Evolutionary conservation across 225 moss, liverwort and hornwort genomes (phyloP), one percentile per base, ranked within the genome.

Genomic region (Marchantia paleacea): DNA sequence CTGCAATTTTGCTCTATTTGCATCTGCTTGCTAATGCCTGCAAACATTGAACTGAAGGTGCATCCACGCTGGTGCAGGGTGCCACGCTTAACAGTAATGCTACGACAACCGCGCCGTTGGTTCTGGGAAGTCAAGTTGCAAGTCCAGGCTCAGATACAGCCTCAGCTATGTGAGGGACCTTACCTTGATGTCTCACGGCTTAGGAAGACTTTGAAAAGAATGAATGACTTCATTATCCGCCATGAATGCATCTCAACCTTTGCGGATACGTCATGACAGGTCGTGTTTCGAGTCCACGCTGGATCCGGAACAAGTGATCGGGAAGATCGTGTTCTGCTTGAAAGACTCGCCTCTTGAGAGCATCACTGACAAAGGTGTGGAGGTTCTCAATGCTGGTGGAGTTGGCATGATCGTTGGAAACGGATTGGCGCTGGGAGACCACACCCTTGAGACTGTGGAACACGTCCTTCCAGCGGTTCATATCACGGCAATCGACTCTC

Each of bases 241-340:
- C 39, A 67, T 8, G 66, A 26, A 10, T 67, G 10, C 3, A 18
- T 70, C 70, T 70, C 15, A 61, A 20, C 12, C 48, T 71, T 20
- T 48, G 49, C 3, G 10, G 22, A n/a, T 52, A 9, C 28, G 1
- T 58, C 29, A 39, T 60, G 18, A 50, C 78, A 78, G 78, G 52
- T 78, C 24, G 49, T 78, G 78, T 39, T 24, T 20, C 10, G 78
- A 49, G 47, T 49, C 24, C 29, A 9, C 25, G 2, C 65, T 78
- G 64, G 48, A 49, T 12, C 64, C 78, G 3, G 12, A 2, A 10
- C 9, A 12, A 14, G 78, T 78, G 48, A 10, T 2, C 7, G 78
- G 78, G 66, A 78, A 78, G 28, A 65, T 78, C 50, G 78, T 78
- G 13, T 78, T 78, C 24, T 78, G 78, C 29, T 50, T 78, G 64